A percentile compares a stretch with the other conserved stretches of the same genome.
These are phyloP conservation scores for Malus asiatica DNA, from an alignment of 306 rosid species.

Conservation along the genomic window DNA sequence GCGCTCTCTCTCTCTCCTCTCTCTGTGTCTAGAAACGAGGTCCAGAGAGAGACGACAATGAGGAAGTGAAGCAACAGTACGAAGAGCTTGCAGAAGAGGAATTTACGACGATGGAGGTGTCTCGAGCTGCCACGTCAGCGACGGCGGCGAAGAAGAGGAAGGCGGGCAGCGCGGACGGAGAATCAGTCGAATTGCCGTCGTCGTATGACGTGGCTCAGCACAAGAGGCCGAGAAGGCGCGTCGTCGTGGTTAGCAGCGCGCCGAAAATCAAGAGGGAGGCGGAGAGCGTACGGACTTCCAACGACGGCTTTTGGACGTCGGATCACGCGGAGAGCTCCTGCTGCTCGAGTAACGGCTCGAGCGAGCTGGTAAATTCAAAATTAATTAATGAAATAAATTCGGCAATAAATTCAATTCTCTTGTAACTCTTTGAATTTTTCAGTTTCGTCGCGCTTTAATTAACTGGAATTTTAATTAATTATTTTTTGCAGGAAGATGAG, in stretches of 20 bases:
- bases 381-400: not conserved
- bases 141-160: slow-evolving; percentile 36
- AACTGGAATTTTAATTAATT: slow-evolving; percentile 10
- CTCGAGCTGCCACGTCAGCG: slow-evolving; percentile 8
- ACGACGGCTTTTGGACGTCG: slow-evolving; percentile 2
- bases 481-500: slow-evolving; percentile 41
- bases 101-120: slow-evolving; percentile 24
- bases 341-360: slow-evolving; percentile 70
- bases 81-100: not conserved
- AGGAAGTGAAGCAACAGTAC: slow-evolving; percentile 16
- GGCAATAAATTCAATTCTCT: slow-evolving; percentile 12
- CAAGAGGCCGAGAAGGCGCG: slow-evolving; percentile 12
- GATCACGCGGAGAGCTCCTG: slow-evolving; percentile 41
- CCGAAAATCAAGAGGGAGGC: slow-evolving; percentile 8
- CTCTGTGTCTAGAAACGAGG: not conserved
- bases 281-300: not conserved
- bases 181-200: slow-evolving; percentile 23
- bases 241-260: not conserved
- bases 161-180: slow-evolving; percentile 8
- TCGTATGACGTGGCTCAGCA: slow-evolving; percentile 21
- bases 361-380: slow-evolving; percentile 4
- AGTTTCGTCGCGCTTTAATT: slow-evolving; percentile 26
- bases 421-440: not conserved
- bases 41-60: slow-evolving; percentile 17
- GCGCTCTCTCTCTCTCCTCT: slow-evolving; percentile 3